These are phyloP conservation scores for Russula dissimulans DNA, from an alignment of 768 basidiomycete genomes.

Conservation along the genomic window DNA sequence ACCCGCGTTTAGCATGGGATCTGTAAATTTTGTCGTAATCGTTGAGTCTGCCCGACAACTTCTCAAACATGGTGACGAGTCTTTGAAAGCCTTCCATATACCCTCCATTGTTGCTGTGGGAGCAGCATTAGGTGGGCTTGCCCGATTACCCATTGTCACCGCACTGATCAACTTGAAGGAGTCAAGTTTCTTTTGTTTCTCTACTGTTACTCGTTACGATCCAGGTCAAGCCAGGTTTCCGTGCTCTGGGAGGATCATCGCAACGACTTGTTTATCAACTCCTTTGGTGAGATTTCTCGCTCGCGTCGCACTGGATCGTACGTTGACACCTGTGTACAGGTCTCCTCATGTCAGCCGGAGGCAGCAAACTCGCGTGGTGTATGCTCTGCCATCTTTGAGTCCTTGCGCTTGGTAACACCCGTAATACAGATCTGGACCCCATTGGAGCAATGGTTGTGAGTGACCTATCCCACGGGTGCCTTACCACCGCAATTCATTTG, in stretches of 20 bases:
- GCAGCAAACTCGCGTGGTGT: conserved; percentile 79
- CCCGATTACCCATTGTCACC: neutral
- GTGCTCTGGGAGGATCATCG: conserved; percentile 97
- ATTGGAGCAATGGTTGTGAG: conserved; percentile 67
- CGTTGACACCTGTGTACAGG: conserved; percentile 32
- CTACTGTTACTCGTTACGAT: conserved; percentile 74
- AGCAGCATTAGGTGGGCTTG: conserved; percentile 60
- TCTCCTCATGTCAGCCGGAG: conserved; percentile 75
- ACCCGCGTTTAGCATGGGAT: conserved; percentile 57
- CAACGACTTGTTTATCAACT: conserved; percentile 84
- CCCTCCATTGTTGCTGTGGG: conserved; percentile 77
- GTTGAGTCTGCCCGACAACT: conserved; percentile 80
- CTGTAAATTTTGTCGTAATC: conserved; percentile 84
- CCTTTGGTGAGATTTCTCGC: conserved; percentile 44
- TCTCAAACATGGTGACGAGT: conserved; percentile 44
- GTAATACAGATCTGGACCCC: conserved; percentile 56
- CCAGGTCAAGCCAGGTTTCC: conserved; percentile 81
- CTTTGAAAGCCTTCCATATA: conserved; percentile 60
- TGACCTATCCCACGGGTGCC: neutral
- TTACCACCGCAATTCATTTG: conserved; percentile 2
- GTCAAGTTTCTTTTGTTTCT: conserved; percentile 83
- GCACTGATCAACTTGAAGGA: conserved; percentile 33
- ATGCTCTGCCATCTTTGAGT: conserved; percentile 23
- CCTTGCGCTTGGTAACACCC: neutral
- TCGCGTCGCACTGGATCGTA: neutral